These are phyloP conservation scores for Penicillium soppii DNA, from an alignment of 495 filamentous ascomycete species.

Conservation along the genomic window DNA sequence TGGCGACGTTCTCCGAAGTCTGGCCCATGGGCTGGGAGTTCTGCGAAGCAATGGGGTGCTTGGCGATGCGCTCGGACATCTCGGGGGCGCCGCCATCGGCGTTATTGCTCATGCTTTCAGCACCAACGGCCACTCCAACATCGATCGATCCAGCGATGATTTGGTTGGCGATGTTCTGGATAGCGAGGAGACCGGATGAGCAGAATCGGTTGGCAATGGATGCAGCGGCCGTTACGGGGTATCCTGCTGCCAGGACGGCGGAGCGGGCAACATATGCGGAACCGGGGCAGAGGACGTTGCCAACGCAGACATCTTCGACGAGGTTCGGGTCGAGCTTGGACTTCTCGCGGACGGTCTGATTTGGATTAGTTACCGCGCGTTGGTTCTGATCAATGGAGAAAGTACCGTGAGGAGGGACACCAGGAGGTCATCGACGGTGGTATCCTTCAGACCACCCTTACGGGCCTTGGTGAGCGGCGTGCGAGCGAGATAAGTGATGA, in stretches of 20 bases:
- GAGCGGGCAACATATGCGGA: slow-evolving; percentile 84
- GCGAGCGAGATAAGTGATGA: slow-evolving; percentile 80
- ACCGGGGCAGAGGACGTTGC: slow-evolving; percentile 64
- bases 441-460: slow-evolving; percentile 93
- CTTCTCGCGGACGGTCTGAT: slow-evolving; percentile 58
- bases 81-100: slow-evolving; percentile 67
- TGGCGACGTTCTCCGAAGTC: slow-evolving; percentile 90
- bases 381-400: slow-evolving; percentile 12
- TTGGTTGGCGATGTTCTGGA: slow-evolving; percentile 89
- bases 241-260: slow-evolving; percentile 84
- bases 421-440: slow-evolving; percentile 75
- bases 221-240: slow-evolving; percentile 79
- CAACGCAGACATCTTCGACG: slow-evolving; percentile 89
- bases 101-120: slow-evolving; percentile 81
- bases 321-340: slow-evolving; percentile 78
- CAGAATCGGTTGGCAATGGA: slow-evolving; percentile 91
- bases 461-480: slow-evolving; percentile 76
- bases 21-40: slow-evolving; percentile 94
- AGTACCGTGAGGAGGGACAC: slow-evolving; percentile 73
- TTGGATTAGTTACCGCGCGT: not conserved
- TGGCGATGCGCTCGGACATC: slow-evolving; percentile 70
- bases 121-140: slow-evolving; percentile 81
- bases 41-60: slow-evolving; percentile 72
- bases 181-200: slow-evolving; percentile 88
- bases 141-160: slow-evolving; percentile 81